Evolutionary conservation across 1,284 basidiomycete species (phyloP).

Genomic region (Rhodotorula sp.): DNA sequence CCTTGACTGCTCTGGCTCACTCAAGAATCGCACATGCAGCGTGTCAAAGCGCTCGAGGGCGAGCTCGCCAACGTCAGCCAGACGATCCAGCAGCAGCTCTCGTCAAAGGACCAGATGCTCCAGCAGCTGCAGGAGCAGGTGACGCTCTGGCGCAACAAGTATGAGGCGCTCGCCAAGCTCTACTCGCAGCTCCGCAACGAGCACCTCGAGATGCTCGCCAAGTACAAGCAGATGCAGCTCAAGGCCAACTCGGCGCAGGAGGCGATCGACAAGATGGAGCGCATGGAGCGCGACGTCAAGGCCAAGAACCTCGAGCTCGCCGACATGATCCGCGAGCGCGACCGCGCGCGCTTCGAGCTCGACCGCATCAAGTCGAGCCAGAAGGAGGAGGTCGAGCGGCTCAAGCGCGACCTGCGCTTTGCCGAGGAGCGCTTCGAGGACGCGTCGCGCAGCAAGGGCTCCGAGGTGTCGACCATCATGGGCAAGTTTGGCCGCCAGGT

Average conservation of each 20-base stretch:
- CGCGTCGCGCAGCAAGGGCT: conserved; percentile 83
- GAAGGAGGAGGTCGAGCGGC: conserved; percentile 91
- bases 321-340: conserved; percentile 98
- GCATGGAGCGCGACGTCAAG: conserved; percentile 98
- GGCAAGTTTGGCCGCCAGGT: conserved; percentile 95
- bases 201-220: conserved; percentile 94
- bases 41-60: conserved; percentile 93
- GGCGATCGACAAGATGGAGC: conserved; percentile 98
- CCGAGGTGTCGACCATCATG: conserved; percentile 86
- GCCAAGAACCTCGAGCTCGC: conserved; percentile 97
- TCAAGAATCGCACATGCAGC: conserved; percentile 54
- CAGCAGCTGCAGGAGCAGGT: conserved; percentile 96
- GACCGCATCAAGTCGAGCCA: conserved; percentile 92
- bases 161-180: conserved; percentile 96
- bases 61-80: conserved; percentile 77
- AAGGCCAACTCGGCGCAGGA: conserved; percentile 99
- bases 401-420: conserved; percentile 90
- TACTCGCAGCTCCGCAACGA: conserved; percentile 97
- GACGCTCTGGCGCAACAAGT: conserved; percentile 96
- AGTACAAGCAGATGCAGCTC: conserved; percentile 96
- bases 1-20: too few species aligned
- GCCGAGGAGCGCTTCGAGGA: conserved; percentile 99
- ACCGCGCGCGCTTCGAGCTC: conserved; percentile 94
- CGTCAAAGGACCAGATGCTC: conserved; percentile 92
- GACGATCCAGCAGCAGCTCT: conserved; percentile 84